Conservation (phyloP, 257 asterid genomes). For the Nicotiana undulata region DNA sequence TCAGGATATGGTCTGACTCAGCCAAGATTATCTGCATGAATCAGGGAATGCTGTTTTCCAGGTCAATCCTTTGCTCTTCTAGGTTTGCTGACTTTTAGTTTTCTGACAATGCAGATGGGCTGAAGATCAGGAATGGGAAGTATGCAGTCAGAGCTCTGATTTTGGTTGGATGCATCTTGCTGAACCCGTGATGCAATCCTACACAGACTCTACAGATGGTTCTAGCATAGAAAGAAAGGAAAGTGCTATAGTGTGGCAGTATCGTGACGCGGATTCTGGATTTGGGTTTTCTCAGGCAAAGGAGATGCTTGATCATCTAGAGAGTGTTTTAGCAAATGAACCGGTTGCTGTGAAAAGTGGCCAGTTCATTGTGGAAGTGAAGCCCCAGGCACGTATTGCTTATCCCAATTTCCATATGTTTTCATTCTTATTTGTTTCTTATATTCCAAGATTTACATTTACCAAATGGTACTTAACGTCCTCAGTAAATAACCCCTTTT, state of each 20-base stretch:
- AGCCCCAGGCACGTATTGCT: slow-evolving; percentile 65
- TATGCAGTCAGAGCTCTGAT: slow-evolving; percentile 52
- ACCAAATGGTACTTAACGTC: background rate
- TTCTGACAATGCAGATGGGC: slow-evolving; percentile 59
- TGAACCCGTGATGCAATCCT: slow-evolving; percentile 84
- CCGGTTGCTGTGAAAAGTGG: slow-evolving; percentile 94
- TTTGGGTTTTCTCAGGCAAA: slow-evolving; percentile 85
- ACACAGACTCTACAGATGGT: slow-evolving; percentile 90
- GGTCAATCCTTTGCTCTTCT: background rate
- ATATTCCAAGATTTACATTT: background rate
- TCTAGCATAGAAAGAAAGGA: slow-evolving; percentile 75
- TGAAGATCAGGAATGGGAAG: slow-evolving; percentile 65
- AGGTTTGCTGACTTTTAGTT: slow-evolving; percentile 5
- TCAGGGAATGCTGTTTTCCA: background rate
- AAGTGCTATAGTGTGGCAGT: slow-evolving; percentile 91
- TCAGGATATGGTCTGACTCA: background rate
- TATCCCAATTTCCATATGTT: background rate
- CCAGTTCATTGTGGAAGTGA: slow-evolving; percentile 84
- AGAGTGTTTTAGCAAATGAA: slow-evolving; percentile 89
- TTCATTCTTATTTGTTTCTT: background rate
- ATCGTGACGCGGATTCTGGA: slow-evolving; percentile 75
- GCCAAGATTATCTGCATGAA: background rate
- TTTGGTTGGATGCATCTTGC: slow-evolving; percentile 91
- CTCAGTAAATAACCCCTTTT: background rate
- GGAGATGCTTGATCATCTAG: slow-evolving; percentile 92